Conservation (phyloP, 179 eudicot species). For the Beta corolliflora region DNA sequence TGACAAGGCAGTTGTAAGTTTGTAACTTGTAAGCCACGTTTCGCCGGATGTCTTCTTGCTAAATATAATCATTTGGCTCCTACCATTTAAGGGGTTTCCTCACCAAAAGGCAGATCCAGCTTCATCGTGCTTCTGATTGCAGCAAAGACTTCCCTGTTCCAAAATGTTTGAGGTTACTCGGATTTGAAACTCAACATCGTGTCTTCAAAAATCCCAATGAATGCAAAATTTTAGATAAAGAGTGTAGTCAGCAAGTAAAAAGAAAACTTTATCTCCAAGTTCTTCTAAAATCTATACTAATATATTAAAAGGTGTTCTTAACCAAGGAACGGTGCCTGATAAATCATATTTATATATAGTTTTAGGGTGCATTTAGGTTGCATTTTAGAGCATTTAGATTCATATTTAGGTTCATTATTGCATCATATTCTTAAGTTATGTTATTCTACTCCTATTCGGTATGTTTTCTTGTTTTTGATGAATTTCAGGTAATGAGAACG, state of each 20-base stretch:
- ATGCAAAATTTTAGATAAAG: not conserved
- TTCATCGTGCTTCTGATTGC: not conserved
- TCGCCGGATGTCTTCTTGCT: slow-evolving; percentile 2
- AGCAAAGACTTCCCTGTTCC: not conserved
- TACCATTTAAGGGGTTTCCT: not conserved
- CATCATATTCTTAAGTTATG: too few relatives aligned
- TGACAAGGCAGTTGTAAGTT: slow-evolving; percentile 21
- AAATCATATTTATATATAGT: too few relatives aligned
- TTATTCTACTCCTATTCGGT: too few relatives aligned
- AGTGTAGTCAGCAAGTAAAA: not conserved
- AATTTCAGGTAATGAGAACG: too few relatives aligned
- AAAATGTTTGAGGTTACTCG: not conserved
- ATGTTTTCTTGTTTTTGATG: too few relatives aligned
- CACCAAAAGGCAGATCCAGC: not conserved
- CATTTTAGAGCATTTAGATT: too few relatives aligned
- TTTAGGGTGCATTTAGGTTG: too few relatives aligned
- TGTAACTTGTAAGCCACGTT: too few relatives aligned
- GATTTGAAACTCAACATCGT: not conserved
- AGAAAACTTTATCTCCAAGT: not conserved
- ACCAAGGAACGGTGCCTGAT: too few relatives aligned
- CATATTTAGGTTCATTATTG: too few relatives aligned
- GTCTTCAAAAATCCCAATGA: not conserved
- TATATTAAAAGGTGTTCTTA: too few relatives aligned
- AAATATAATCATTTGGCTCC: not conserved
- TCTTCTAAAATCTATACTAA: not conserved